A percentile compares a stretch with the other conserved stretches of the same genome.
phyloP scores from a whole-genome alignment of 768 basidiomycete genomes.

The Amyloporia xantha region DNA sequence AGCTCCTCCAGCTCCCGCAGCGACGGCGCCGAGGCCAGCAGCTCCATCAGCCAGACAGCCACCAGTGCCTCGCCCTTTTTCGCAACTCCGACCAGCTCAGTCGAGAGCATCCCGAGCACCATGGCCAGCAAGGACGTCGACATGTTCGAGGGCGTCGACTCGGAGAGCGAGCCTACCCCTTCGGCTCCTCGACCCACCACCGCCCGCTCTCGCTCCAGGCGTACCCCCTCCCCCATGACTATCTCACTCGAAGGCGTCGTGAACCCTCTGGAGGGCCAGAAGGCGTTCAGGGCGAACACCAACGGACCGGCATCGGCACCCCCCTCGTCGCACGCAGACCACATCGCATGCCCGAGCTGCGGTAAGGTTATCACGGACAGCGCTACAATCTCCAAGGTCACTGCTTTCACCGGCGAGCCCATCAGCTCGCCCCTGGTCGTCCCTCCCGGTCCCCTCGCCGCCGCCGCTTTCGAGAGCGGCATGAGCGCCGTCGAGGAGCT shows the following conservation, averaged over 20 bases:
- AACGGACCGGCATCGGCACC: conserved; percentile 36
- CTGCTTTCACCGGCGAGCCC: conserved; percentile 15
- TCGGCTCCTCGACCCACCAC: conserved; percentile 2
- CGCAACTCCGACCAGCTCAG: conserved; percentile 16
- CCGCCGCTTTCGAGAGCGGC: conserved; percentile 51
- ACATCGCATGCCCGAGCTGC: conserved; percentile 48
- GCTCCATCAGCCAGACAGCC: conserved; percentile 8
- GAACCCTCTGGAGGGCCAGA: conserved; percentile 20
- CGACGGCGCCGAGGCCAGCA: conserved; percentile 14
- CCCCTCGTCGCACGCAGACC: conserved; percentile 33
- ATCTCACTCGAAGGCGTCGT: conserved; percentile 47
- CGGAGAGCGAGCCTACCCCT: conserved; percentile 16
- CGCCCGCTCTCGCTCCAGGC: conserved; percentile 11
- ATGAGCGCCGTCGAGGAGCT: conserved; percentile 75
- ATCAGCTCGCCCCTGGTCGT: conserved; percentile 35
- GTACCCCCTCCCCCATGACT: conserved; percentile 33
- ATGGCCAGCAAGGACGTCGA: conserved; percentile 14
- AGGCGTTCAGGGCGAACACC: conserved; percentile 26
- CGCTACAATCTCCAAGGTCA: conserved; percentile 28
- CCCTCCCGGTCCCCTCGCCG: conserved; percentile 48
- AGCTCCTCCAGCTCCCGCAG: conserved; percentile 15
- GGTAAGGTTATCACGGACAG: conserved; percentile 44
- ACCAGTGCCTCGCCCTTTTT: conserved; percentile 19
- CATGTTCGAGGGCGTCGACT: conserved; percentile 17
- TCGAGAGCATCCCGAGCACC: conserved; percentile 19